Conservation (phyloP, 352 stramenopile species). For the Globisporangium cystogenes region DNA sequence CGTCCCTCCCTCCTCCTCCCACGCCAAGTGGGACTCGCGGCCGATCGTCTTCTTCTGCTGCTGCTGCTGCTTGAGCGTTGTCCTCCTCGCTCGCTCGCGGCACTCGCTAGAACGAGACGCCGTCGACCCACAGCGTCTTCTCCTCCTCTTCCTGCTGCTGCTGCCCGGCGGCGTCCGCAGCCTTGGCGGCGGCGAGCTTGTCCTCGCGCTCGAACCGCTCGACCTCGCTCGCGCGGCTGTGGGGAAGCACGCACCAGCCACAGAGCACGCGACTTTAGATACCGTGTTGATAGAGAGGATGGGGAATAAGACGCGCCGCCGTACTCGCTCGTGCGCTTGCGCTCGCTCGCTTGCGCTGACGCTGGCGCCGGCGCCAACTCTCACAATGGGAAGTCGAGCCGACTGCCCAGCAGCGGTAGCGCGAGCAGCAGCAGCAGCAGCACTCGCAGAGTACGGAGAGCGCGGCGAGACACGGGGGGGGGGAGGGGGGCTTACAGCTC, state of each 20-base stretch:
- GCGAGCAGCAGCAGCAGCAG: not conserved
- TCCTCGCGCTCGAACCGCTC: slow-evolving; percentile 1
- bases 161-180: not conserved
- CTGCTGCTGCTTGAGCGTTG: too few relatives aligned
- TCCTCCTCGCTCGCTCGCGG: too few relatives aligned
- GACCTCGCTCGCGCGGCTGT: slow-evolving; percentile 1
- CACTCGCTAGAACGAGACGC: slow-evolving; percentile 7
- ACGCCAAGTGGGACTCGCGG: not conserved
- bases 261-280: not conserved
- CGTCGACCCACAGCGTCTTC: slow-evolving; percentile 13
- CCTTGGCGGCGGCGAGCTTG: not conserved
- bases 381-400: not conserved
- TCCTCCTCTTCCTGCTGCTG: slow-evolving; percentile 1
- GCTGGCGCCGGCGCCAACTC: not conserved
- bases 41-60: not conserved
- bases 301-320: not conserved
- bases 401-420: not conserved
- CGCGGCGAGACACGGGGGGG: too few relatives aligned
- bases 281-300: not conserved
- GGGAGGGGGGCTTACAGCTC: slow-evolving; percentile 33
- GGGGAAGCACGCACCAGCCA: not conserved
- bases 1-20: not conserved
- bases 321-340: not conserved
- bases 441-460: not conserved
- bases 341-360: not conserved